Evolutionary conservation across 768 basidiomycete species (phyloP), one percentile per base, ranked within the genome.

Genomic region (Mycena polygramma): DNA sequence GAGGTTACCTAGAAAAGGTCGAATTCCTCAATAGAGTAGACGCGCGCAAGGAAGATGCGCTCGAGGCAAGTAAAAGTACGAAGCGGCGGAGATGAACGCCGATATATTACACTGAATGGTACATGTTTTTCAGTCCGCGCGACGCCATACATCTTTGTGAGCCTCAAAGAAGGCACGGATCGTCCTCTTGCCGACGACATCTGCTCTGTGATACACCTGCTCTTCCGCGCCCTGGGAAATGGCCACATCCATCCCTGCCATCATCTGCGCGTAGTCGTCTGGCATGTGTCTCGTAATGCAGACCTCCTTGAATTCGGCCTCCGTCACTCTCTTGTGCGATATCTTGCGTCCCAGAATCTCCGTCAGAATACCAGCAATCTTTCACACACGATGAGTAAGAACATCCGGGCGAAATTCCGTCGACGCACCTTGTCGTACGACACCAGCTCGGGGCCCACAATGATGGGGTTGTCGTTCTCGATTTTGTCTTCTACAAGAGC

Each of bases 1-100:
- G 92, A 11, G 93, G 94, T 0, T 96, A 93, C 79, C 82, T 96
- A 22, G 94, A 94, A 73, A 95, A 93, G 80, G 89, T 94, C 37
- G 94, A 95, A 46, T 96, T 96, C 76, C 79, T 96, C 75, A 82
- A 90, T 68, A 82, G 95, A 54, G 94, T 96, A 0, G 91, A 89
- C 39, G 90, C 89, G 57, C 85, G 93, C 69, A 90, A 87, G 78
- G 92, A 92, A 54, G 89, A 89, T 57, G 86, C 83, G 2, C 77
- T 92, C 10, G 92, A 93, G 52, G 82, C 85, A 14, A 85, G 80
- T 71, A 90, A 88, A 74, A 76, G 83, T 61, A 85, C 76, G 53
- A 93, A 93, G 77, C 86, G 92, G 65, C 79, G 85, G 65, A 82
- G 81, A 57, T 73, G 57, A 67, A 26, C 13, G 48, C 22, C 49